Evolutionary conservation across 2,329 filamentous ascomycete genomes (phyloP), one percentile per base, ranked within the genome.

Genomic region (Fusarium veterinarium): DNA sequence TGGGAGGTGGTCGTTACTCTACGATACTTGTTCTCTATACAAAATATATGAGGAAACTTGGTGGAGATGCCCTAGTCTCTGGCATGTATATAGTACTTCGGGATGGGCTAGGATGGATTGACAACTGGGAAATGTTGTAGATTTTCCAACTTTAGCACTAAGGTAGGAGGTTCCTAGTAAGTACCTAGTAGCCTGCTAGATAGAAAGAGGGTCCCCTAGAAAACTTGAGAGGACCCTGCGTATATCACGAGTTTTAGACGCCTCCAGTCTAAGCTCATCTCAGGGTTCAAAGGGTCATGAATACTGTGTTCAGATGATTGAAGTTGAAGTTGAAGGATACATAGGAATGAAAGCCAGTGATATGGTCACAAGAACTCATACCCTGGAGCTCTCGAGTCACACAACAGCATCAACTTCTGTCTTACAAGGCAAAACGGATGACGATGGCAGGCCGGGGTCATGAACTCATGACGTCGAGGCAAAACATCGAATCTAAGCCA

Each of bases 221-320:
- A 38, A 38, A 60, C 55, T 60, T 44, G 55, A 30, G 38, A 72
- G 69, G 69, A 73, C 69, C 69, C 69, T 72, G 69, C 55, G 69
- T 72, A 25, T 60, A 42, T 62, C 46, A 52, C 37, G 46, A 53
- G 45, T 51, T 45, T 40, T 44, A 62, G 60, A 42, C 64, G n/a
- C 41, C 33, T 44, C 38, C 44, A 48, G 57, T 53, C 35, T 40
- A 55, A 42, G 30, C 59, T 33, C 35, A 64, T 30, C 46, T 40
- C 35, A 48, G 60, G 62, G 30, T 64, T 60, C 37, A 68, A 38
- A 49, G 42, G 33, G 59, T 58, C 33, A 38, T 30, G 56, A 40
- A 40, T 23, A 23, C 37, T 37, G 28, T 33, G n/a, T 31, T 41
- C 38, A 9, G 46, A 45, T 17, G 6, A 5, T 49, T 11, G n/a